Conservation (phyloP, 805 yeast species). For the Dipodascopsis tothii region DNA sequence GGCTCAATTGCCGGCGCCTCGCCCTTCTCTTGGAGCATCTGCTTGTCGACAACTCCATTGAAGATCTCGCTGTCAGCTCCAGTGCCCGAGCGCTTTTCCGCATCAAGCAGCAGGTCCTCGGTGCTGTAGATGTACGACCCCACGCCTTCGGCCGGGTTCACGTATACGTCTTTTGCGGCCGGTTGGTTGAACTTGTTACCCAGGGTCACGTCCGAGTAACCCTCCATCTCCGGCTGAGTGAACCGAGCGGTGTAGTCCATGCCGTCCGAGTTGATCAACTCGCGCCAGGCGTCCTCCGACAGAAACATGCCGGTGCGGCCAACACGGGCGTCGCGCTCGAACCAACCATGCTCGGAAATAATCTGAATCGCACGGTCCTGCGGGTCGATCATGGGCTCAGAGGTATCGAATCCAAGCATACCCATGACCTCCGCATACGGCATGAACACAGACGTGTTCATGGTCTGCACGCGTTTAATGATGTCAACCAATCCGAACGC, state of each 20-base stretch:
- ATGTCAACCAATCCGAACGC: slow-evolving; percentile 38
- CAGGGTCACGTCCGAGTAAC: background rate
- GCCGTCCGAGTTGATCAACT: slow-evolving; percentile 33
- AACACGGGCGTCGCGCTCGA: slow-evolving; percentile 33
- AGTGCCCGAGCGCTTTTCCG: background rate
- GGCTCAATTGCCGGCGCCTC: slow-evolving; percentile 31
- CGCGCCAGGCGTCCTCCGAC: slow-evolving; percentile 37
- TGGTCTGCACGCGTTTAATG: slow-evolving; percentile 33
- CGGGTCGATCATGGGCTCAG: slow-evolving; percentile 11
- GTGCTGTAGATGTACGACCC: background rate
- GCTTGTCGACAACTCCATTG: slow-evolving; percentile 31
- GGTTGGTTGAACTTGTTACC: too few relatives aligned
- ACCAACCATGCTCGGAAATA: slow-evolving; percentile 31
- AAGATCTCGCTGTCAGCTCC: slow-evolving; percentile 29
- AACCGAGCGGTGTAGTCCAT: slow-evolving; percentile 4
- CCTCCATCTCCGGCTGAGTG: slow-evolving; percentile 26
- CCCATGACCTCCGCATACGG: slow-evolving; percentile 34
- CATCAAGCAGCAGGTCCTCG: background rate
- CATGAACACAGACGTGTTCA: slow-evolving; percentile 35
- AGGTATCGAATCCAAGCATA: slow-evolving; percentile 24
- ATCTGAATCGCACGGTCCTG: slow-evolving; percentile 26
- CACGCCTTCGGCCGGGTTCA: background rate
- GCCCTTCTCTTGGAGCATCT: slow-evolving; percentile 32
- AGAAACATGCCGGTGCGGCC: slow-evolving; percentile 38
- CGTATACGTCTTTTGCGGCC: slow-evolving; percentile 4